Evolutionary conservation across 192 early-diverging fungal genomes (phyloP).

Genomic region (Endogone sp.): DNA sequence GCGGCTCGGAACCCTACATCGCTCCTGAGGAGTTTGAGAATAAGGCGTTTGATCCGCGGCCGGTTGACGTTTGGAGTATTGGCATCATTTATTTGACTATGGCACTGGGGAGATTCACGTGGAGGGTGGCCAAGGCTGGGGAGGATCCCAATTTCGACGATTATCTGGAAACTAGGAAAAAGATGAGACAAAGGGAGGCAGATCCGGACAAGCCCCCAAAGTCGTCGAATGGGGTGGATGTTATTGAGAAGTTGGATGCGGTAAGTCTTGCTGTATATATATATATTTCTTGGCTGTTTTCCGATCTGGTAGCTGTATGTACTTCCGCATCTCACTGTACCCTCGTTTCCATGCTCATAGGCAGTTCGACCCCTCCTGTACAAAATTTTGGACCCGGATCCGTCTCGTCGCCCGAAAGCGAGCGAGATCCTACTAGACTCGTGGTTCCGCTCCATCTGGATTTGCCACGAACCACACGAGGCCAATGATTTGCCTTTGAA

Average conservation of each 20-base stretch:
- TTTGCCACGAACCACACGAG: too few species aligned
- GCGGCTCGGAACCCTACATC: slow-evolving; percentile 84
- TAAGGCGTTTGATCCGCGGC: slow-evolving; percentile 68
- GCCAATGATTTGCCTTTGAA: too few species aligned
- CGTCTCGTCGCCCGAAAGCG: too few species aligned
- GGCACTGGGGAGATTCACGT: slow-evolving; percentile 25
- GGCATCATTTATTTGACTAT: slow-evolving; percentile 34
- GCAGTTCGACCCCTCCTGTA: not conserved
- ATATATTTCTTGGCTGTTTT: too few species aligned
- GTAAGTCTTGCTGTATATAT: not conserved
- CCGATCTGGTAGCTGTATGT: not conserved
- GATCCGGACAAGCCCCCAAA: slow-evolving; percentile 14
- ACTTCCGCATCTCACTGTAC: not conserved
- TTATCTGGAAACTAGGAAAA: slow-evolving; percentile 21
- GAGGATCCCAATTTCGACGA: slow-evolving; percentile 24
- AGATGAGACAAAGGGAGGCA: slow-evolving; percentile 28
- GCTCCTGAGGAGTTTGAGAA: slow-evolving; percentile 73
- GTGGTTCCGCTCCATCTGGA: too few species aligned
- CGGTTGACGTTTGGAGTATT: slow-evolving; percentile 45
- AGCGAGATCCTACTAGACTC: too few species aligned
- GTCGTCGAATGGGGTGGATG: not conserved
- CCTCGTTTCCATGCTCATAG: not conserved
- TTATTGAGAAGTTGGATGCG: not conserved
- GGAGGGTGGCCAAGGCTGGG: slow-evolving; percentile 21
- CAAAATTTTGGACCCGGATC: slow-evolving; percentile 1